phyloP scores from a whole-genome alignment of 345 rosid genomes.

The Populus alba region DNA sequence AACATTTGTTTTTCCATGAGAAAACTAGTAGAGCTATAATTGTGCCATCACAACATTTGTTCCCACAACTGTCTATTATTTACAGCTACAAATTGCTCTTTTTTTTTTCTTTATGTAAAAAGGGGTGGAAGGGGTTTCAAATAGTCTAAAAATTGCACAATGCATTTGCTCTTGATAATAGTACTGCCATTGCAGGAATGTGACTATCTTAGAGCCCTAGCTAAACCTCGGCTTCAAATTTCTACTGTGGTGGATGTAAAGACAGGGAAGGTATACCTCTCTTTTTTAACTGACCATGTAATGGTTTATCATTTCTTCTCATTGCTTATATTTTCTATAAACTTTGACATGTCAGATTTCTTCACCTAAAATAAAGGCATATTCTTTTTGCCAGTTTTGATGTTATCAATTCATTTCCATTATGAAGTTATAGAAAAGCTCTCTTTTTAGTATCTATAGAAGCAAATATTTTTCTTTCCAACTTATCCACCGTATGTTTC shows the following conservation, averaged over 20 bases:
- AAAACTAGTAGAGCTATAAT: background rate
- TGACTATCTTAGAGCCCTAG: constrained; percentile 79
- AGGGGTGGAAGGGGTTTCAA: background rate
- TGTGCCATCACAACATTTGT: background rate
- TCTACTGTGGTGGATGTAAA: constrained; percentile 87
- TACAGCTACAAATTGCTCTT: background rate
- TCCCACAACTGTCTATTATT: background rate
- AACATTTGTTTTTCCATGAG: background rate
- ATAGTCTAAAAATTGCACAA: background rate
- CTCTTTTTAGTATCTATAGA: background rate
- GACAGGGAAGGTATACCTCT: constrained; percentile 77
- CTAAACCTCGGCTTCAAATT: constrained; percentile 68
- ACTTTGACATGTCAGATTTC: no score
- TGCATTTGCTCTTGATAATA: constrained; percentile 5
- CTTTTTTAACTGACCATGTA: constrained; percentile 4
- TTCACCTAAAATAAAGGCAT: background rate
- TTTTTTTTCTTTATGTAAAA: background rate
- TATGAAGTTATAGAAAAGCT: background rate
- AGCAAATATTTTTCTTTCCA: background rate
- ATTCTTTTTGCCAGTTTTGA: background rate
- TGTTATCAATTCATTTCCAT: background rate
- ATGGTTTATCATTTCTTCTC: background rate
- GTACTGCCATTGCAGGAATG: constrained; percentile 64
- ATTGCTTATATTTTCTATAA: background rate
- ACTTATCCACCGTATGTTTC: background rate